These are phyloP conservation scores for Colletotrichum liriopes DNA, from an alignment of 2,329 filamentous ascomycete genomes.

Conservation along the genomic window DNA sequence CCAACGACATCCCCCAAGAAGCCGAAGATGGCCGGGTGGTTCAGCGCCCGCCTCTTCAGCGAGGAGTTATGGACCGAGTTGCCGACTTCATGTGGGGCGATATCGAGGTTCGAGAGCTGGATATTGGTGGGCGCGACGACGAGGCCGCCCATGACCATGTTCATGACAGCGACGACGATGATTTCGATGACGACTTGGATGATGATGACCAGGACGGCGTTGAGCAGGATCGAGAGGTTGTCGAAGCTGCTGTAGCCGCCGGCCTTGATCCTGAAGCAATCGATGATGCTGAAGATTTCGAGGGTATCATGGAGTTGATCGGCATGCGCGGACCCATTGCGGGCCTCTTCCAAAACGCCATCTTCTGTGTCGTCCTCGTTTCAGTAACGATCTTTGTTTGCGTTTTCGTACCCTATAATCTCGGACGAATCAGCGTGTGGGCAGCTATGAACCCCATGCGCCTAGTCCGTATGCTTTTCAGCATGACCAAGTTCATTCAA, in stretches of 20 bases:
- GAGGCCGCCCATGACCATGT: constrained; percentile 69
- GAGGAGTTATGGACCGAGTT: constrained; percentile 60
- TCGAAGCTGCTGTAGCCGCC: constrained; percentile 76
- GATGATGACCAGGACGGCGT: constrained; percentile 51
- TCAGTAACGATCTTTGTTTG: constrained; percentile 88
- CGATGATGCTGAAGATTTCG: constrained; percentile 92
- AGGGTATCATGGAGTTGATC: constrained; percentile 95
- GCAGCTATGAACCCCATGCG: constrained; percentile 85
- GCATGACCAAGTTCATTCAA: constrained; percentile 83
- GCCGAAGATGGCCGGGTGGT: constrained; percentile 29
- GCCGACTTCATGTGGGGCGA: constrained; percentile 76
- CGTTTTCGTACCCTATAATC: constrained; percentile 92
- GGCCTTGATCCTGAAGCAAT: constrained; percentile 82
- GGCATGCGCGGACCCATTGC: constrained; percentile 95
- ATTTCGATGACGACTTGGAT: constrained; percentile 58
- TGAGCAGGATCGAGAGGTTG: constrained; percentile 70
- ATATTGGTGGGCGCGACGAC: constrained; percentile 44
- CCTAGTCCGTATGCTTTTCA: constrained; percentile 80
- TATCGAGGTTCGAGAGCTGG: constrained; percentile 58
- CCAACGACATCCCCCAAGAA: constrained; percentile 19
- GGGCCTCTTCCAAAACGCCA: constrained; percentile 92
- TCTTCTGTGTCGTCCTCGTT: constrained; percentile 94
- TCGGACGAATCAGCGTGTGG: constrained; percentile 87
- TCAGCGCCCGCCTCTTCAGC: constrained; percentile 44
- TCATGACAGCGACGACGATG: constrained; percentile 58